Base-by-base conservation (phyloP, 805 yeast genomes). In the Zygosaccharomyces bisporus region DNA sequence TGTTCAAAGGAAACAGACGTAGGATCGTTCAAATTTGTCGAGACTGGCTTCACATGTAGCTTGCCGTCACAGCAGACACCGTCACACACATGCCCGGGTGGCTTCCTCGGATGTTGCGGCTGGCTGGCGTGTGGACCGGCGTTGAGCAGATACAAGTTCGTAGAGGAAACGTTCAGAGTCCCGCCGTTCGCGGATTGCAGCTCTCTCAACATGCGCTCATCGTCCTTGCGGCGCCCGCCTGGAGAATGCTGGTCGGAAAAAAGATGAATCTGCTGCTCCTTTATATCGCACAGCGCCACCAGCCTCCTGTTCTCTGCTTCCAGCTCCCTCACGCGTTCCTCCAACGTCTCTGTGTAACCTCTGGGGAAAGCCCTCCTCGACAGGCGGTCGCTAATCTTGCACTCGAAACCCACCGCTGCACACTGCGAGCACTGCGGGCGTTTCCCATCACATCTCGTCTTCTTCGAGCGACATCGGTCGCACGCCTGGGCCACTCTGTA, bases 271-370 rank as follows among this genome's bases (percentile, higher is more conserved):
- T 56, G 61, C 36, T 61, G 61, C 35, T 60, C 61, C 46, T 61
- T 61, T 41, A 61, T 47, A 38, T 61, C 63, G 39, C 59, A 55
- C 17, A 61, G 35, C 4, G 86, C 84, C 25, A 76, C 71, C 20
- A 89, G 64, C 56, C 84, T 75, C 51, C 79, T 77, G 61, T 86
- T 87, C 56, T 88, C 95, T 3, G 83, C 77, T 61, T 88, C 95
- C 17, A 90, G 71, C 58, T 84, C 93, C 39, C 96, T 71, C n/a
- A 89, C 81, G 40, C 95, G 71, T 57, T 87, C 95, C 60, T 89
- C 97, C 43, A 89, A 64, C 2, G 89, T 81, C 65, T 89, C 96
- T 0, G 96, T 89, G 57, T 89, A 89, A 0, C 96, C 96, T 60
- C 95, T 74, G 0, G 96, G 96, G 57, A 83, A 89, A 0, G 95